A percentile compares a stretch with the other conserved stretches of the same genome.
These are phyloP conservation scores for Colletotrichum sp. DNA, from an alignment of 2,329 filamentous ascomycete species.

Conservation along the genomic window DNA sequence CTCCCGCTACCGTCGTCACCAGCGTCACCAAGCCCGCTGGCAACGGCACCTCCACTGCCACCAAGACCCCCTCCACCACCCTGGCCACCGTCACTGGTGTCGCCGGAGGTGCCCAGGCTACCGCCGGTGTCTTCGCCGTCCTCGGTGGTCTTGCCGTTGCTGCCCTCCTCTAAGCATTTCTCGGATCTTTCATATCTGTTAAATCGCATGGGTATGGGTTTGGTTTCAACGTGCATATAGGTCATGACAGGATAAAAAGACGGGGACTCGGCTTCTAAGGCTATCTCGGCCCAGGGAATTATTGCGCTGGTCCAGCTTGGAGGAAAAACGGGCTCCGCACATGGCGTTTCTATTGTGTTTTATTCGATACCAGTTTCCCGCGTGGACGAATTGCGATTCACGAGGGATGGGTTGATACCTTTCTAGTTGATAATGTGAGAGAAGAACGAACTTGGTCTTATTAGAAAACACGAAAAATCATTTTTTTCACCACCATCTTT, in stretches of 20 bases:
- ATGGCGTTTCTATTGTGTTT: slow-evolving; percentile 17
- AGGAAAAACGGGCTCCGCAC: slow-evolving; percentile 10
- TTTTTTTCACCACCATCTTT: background rate
- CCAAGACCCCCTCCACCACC: slow-evolving; percentile 1
- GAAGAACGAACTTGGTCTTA: slow-evolving; percentile 11
- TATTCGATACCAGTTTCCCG: slow-evolving; percentile 17
- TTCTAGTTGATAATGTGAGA: slow-evolving; percentile 22
- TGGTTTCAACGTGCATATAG: slow-evolving; percentile 20
- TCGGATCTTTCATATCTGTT: slow-evolving; percentile 17
- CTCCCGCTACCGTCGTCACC: slow-evolving; percentile 26
- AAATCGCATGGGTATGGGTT: slow-evolving; percentile 15
- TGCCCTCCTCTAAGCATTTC: slow-evolving; percentile 21
- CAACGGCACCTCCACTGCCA: slow-evolving; percentile 6
- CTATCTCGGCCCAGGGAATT: background rate
- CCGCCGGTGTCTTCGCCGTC: slow-evolving; percentile 21
- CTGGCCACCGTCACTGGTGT: slow-evolving; percentile 4
- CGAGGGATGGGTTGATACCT: slow-evolving; percentile 19
- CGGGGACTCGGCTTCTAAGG: slow-evolving; percentile 10
- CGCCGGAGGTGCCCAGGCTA: slow-evolving; percentile 15
- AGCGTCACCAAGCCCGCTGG: slow-evolving; percentile 23
- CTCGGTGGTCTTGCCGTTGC: slow-evolving; percentile 23
- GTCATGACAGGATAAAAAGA: slow-evolving; percentile 23
- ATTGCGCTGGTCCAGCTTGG: background rate
- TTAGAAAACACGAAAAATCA: background rate
- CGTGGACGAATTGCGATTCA: slow-evolving; percentile 1